These are phyloP conservation scores for Pistacia vera DNA, from an alignment of 345 rosid species.

Conservation along the genomic window DNA sequence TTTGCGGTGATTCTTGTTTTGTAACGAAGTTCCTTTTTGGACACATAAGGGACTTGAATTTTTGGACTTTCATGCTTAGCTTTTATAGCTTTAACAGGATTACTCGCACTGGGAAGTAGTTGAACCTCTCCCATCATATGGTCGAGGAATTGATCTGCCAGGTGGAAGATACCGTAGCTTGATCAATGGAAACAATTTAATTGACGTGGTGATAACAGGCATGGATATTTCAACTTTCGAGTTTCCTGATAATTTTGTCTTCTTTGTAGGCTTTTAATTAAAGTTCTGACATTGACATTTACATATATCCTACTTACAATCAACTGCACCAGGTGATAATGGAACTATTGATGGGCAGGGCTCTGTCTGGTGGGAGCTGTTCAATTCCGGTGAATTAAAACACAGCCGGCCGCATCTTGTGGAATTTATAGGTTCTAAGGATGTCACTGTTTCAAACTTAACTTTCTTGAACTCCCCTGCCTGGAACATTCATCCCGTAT, in stretches of 20 bases:
- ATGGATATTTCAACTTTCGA: constrained; percentile 6
- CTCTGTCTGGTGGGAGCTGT: constrained; percentile 66
- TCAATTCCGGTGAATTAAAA: constrained; percentile 35
- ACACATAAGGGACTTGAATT: background rate
- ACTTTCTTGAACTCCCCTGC: constrained; percentile 58
- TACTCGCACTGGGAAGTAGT: constrained; percentile 39
- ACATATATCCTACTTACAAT: background rate
- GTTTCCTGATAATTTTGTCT: background rate
- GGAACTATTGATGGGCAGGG: constrained; percentile 77
- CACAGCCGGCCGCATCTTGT: constrained; percentile 56
- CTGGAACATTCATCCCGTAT: constrained; percentile 66
- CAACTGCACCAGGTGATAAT: constrained; percentile 45
- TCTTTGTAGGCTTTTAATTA: background rate
- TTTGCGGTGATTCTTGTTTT: background rate
- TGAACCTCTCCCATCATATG: constrained; percentile 52
- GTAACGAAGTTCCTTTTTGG: background rate
- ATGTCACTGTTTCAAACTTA: constrained; percentile 52
- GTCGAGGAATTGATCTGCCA: constrained; percentile 45
- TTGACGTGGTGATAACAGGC: constrained; percentile 59
- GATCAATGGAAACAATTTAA: constrained; percentile 39
- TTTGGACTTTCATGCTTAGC: background rate
- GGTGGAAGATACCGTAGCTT: constrained; percentile 50
- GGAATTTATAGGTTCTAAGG: constrained; percentile 47
- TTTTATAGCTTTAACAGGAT: constrained; percentile 33
- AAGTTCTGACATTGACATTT: background rate